Evolutionary conservation across 2,329 filamentous ascomycete species (phyloP).

Genomic region (Xenoacremonium recifei): DNA sequence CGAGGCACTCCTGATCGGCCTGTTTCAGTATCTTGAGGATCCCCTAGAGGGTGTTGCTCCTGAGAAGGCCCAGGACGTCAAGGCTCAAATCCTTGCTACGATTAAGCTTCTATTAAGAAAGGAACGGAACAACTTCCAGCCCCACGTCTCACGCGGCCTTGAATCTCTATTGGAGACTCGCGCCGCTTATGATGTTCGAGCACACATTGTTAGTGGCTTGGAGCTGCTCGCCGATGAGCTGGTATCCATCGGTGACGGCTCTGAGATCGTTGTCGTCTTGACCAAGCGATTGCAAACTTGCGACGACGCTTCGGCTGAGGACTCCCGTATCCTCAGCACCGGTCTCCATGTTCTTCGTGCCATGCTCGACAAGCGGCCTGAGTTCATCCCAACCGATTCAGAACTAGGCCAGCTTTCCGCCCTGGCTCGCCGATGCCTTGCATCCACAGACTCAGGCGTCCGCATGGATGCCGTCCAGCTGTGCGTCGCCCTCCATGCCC

Average conservation of each 20-base stretch:
- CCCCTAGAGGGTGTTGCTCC: slow-evolving; percentile 52
- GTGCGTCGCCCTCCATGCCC: slow-evolving; percentile 68
- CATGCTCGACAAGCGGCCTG: slow-evolving; percentile 50
- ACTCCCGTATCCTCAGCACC: slow-evolving; percentile 57
- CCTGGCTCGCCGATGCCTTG: slow-evolving; percentile 56
- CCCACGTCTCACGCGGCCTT: slow-evolving; percentile 66
- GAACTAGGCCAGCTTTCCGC: slow-evolving; percentile 52
- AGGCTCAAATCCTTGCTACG: slow-evolving; percentile 71
- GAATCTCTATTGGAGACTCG: slow-evolving; percentile 66
- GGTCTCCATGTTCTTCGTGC: slow-evolving; percentile 62
- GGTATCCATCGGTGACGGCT: slow-evolving; percentile 61
- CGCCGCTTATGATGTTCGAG: slow-evolving; percentile 63
- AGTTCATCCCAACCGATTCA: slow-evolving; percentile 48
- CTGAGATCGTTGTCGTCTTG: slow-evolving; percentile 58
- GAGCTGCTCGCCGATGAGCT: slow-evolving; percentile 74
- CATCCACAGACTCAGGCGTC: slow-evolving; percentile 60
- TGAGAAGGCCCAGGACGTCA: slow-evolving; percentile 69
- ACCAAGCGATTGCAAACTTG: slow-evolving; percentile 44
- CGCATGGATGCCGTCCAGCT: slow-evolving; percentile 76
- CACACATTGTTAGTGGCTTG: slow-evolving; percentile 71
- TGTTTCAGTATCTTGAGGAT: slow-evolving; percentile 71
- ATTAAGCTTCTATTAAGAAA: slow-evolving; percentile 71
- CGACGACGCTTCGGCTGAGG: slow-evolving; percentile 42
- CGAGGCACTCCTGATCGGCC: slow-evolving; percentile 62
- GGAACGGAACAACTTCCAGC: slow-evolving; percentile 63